A percentile compares a stretch with the other conserved stretches of the same genome.
Evolutionary conservation across 2,329 filamentous ascomycete genomes (phyloP).

Genomic region (Sordariomycetes sp.): DNA sequence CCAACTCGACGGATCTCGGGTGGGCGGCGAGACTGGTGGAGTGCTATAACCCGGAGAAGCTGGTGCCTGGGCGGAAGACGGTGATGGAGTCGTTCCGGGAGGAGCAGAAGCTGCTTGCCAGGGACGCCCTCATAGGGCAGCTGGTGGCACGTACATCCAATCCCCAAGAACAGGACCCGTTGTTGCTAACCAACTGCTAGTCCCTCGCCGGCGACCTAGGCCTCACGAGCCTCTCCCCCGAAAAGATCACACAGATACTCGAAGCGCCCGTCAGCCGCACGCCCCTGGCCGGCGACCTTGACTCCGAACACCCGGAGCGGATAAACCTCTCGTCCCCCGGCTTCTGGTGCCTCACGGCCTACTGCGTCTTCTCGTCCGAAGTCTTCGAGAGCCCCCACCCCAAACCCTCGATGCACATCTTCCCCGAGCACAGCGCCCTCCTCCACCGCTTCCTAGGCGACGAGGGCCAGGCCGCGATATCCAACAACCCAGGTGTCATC

Average conservation of each 20-base stretch:
- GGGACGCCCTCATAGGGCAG: constrained; percentile 58
- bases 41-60: constrained; percentile 49
- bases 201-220: constrained; percentile 52
- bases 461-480: constrained; percentile 33
- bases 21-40: constrained; percentile 57
- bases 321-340: constrained; percentile 47
- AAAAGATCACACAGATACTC: constrained; percentile 31
- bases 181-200: constrained; percentile 15
- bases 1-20: constrained; percentile 44
- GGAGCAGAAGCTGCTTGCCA: constrained; percentile 44
- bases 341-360: constrained; percentile 43
- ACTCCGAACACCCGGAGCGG: constrained; percentile 30
- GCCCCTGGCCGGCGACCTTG: constrained; percentile 30
- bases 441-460: constrained; percentile 38
- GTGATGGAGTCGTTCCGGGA: constrained; percentile 51
- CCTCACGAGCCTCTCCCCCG: constrained; percentile 29
- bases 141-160: constrained; percentile 39
- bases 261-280: constrained; percentile 25
- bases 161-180: background rate
- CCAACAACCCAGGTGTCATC: constrained; percentile 36
- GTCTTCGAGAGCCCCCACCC: constrained; percentile 44
- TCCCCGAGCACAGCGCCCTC: constrained; percentile 45
- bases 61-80: constrained; percentile 47
- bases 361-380: constrained; percentile 48
- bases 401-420: constrained; percentile 39